Evolutionary conservation across 164 flowering plant species (phyloP).

Genomic region (Tinospora cordifolia): DNA sequence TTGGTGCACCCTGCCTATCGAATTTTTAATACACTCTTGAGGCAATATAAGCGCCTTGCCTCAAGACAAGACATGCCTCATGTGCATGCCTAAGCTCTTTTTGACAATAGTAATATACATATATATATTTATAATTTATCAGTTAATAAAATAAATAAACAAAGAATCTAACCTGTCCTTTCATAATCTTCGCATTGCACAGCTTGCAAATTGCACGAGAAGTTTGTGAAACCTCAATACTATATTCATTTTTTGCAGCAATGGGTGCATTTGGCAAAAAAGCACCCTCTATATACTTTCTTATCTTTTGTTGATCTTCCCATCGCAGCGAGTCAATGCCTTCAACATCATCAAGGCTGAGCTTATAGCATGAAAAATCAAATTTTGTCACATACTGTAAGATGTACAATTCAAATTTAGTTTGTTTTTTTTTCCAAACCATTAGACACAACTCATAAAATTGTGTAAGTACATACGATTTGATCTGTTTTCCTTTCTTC

Average conservation of each 20-base stretch:
- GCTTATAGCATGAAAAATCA: conserved; percentile 9
- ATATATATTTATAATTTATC: too few species aligned
- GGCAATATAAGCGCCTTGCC: too few species aligned
- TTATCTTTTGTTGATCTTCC: conserved; percentile 89
- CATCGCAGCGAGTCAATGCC: conserved; percentile 83
- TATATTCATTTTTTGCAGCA: conserved; percentile 28
- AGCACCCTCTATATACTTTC: conserved; percentile 52
- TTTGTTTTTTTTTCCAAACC: neutral
- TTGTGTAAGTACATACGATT: conserved; percentile 43
- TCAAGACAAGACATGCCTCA: too few species aligned
- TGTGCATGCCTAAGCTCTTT: too few species aligned
- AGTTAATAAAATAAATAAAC: neutral
- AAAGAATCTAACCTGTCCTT: conserved; percentile 66
- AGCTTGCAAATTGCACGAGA: conserved; percentile 77
- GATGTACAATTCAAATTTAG: neutral
- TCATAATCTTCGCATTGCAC: conserved; percentile 71
- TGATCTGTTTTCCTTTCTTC: conserved; percentile 81
- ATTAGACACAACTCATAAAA: neutral
- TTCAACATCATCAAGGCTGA: conserved; percentile 82
- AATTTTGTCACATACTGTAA: conserved; percentile 3
- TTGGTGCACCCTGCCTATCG: too few species aligned
- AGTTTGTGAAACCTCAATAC: conserved; percentile 70
- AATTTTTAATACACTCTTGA: too few species aligned
- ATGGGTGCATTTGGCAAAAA: conserved; percentile 19
- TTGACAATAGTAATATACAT: neutral